Percentiles rank a stretch among this genome's conserved stretches.
Evolutionary conservation across 345 rosid species (phyloP).

Genomic region (Psidium guajava): DNA sequence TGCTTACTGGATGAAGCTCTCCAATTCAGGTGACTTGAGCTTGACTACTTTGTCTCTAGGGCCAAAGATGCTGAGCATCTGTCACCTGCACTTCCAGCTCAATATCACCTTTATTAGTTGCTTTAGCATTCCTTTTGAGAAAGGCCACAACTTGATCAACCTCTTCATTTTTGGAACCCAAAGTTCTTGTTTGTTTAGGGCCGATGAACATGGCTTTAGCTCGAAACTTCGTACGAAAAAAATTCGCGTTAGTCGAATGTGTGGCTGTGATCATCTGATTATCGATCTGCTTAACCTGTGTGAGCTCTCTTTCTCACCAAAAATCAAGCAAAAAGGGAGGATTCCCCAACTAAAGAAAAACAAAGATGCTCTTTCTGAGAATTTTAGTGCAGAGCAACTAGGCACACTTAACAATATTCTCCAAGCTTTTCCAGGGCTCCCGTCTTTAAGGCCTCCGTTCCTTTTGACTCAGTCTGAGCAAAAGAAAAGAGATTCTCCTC

Average conservation of each 20-base stretch:
- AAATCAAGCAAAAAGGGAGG: not conserved
- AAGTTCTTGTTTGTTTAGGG: not conserved
- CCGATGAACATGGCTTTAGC: not conserved
- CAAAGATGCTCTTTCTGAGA: slow-evolving; percentile 9
- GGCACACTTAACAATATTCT: not conserved
- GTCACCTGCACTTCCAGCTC: slow-evolving; percentile 13
- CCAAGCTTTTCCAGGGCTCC: not conserved
- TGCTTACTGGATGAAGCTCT: not conserved
- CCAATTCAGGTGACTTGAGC: not conserved
- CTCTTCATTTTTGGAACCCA: not conserved
- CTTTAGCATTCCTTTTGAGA: not conserved
- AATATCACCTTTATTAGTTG: slow-evolving; percentile 4
- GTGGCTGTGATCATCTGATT: not conserved
- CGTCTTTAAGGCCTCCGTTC: not conserved
- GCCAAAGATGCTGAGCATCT: slow-evolving; percentile 7
- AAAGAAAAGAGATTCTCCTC: not conserved
- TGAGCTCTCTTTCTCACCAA: not conserved
- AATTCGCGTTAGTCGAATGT: not conserved
- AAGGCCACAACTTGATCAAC: not conserved
- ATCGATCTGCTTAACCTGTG: not conserved
- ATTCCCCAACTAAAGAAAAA: slow-evolving; percentile 10
- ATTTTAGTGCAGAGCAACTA: not conserved
- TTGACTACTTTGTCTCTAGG: not conserved
- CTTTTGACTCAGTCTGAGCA: not conserved
- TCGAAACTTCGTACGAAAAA: not conserved